Evolutionary conservation across 2,329 filamentous ascomycete species (phyloP), one percentile per base, ranked within the genome.

Genomic region (Exophiala oligosperma): DNA sequence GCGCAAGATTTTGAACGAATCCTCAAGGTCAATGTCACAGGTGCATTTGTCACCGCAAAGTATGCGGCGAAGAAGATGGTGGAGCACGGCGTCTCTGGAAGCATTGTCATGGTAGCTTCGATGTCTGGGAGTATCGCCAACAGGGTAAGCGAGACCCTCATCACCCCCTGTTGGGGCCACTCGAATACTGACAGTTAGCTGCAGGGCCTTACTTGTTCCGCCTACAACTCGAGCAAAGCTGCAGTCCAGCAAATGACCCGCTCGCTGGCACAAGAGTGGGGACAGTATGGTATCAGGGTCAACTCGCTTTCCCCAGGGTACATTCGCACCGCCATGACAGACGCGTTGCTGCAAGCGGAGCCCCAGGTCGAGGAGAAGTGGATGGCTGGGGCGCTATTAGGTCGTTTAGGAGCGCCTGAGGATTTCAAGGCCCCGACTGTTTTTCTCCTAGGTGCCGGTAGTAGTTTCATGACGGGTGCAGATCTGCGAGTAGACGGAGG

Each of bases 91-190:
- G 70, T 75, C 26, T 75, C 77, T 4, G 86, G 86, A 0, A 88
- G 84, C 69, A 82, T 90, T 59, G 83, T 84, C 12, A 73, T 90
- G 68, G 86, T 90, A 68, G 85, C 81, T n/a, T 87, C 84, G 64
- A 90, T 89, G 86, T 87, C 84, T 64, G 87, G 82, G 17, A 83
- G 80, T 4, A 79, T 89, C 64, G 86, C 86, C 29, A 89, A 89
- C 71, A 77, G 82, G 63, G 54, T 52, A 57, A n/a, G 48, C 46
- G 8, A 24, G 56, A 59, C 11, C 59, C 62, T 52, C 38, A 52
- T 23, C 50, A 59, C 29, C 49, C 59, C 14, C 11, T 3, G 56
- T 53, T 6, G 59, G 62, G 21, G 6, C 24, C 63, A 57, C 46
- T 57, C 54, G 11, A 49, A 52, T 7, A 64, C 62, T 23, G 56